Conservation (phyloP, 192 early-diverging fungal genomes). For the Coemansia sp. region DNA sequence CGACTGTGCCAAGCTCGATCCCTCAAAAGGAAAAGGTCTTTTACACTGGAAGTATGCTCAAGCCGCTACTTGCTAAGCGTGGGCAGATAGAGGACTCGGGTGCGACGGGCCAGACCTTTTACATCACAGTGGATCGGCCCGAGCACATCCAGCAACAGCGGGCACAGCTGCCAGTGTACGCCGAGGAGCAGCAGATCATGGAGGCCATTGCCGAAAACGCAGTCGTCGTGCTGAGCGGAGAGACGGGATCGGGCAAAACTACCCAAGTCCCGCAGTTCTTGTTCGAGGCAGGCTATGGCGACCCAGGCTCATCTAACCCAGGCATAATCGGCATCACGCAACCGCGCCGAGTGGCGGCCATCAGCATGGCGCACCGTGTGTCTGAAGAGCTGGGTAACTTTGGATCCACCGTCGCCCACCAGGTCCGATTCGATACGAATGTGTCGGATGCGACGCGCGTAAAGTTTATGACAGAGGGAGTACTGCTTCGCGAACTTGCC, state of each 20-base stretch:
- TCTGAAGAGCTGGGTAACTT: slow-evolving; percentile 81
- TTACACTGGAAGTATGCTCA: slow-evolving; percentile 44
- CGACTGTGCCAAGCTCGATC: background rate
- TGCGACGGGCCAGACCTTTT: slow-evolving; percentile 56
- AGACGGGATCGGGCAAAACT: slow-evolving; percentile 97
- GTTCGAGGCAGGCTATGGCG: slow-evolving; percentile 97
- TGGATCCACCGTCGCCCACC: slow-evolving; percentile 60
- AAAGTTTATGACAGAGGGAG: slow-evolving; percentile 99
- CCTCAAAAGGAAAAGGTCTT: slow-evolving; percentile 14
- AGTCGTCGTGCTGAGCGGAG: slow-evolving; percentile 92
- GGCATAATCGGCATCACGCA: slow-evolving; percentile 98
- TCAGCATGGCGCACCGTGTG: slow-evolving; percentile 95
- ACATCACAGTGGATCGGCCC: slow-evolving; percentile 72
- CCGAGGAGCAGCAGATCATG: slow-evolving; percentile 98
- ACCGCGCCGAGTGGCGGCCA: slow-evolving; percentile 95
- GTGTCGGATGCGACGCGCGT: slow-evolving; percentile 75
- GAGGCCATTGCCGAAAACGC: slow-evolving; percentile 87
- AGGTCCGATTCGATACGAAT: slow-evolving; percentile 92
- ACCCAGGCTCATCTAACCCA: slow-evolving; percentile 70
- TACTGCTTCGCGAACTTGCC: slow-evolving; percentile 90
- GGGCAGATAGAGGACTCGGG: background rate
- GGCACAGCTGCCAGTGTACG: slow-evolving; percentile 81
- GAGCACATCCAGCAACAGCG: slow-evolving; percentile 75
- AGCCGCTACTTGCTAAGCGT: slow-evolving; percentile 27
- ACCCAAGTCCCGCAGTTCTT: slow-evolving; percentile 98